phyloP scores from a whole-genome alignment of 306 rosid species.

The Lathyrus oleraceus region DNA sequence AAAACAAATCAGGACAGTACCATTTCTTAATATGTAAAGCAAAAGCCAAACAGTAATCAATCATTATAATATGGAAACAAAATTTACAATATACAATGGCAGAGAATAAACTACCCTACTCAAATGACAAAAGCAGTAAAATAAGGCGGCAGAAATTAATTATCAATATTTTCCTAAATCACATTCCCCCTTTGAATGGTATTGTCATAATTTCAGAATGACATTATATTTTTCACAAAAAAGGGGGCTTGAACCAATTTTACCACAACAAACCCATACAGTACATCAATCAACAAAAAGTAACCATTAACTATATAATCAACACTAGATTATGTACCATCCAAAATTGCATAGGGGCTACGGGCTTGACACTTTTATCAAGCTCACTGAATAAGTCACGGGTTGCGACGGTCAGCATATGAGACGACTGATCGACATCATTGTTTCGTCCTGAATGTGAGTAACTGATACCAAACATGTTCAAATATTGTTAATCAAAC shows the following conservation, averaged over 20 bases:
- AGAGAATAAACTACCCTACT: conserved; percentile 20
- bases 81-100: not conserved
- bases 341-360: conserved; percentile 99
- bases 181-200: conserved; percentile 1
- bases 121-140: conserved; percentile 17
- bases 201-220: not conserved
- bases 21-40: conserved; percentile 8
- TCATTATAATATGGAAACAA: not conserved
- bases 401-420: conserved; percentile 83
- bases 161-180: conserved; percentile 12
- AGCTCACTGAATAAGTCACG: conserved; percentile 87
- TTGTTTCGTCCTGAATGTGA: conserved; percentile 70
- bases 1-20: conserved; percentile 27
- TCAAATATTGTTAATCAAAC: conserved; percentile 31
- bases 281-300: not conserved
- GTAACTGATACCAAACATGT: conserved; percentile 56
- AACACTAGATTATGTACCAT: conserved; percentile 60
- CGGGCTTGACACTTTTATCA: conserved; percentile 88
- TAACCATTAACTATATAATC: conserved; percentile 8
- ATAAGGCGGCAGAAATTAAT: not conserved
- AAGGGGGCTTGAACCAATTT: not conserved
- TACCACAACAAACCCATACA: not conserved
- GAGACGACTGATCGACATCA: conserved; percentile 94
- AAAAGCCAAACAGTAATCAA: conserved; percentile 8
- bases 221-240: not conserved